These are phyloP conservation scores for Fusarium begoniae DNA, from an alignment of 2,329 filamentous ascomycete species.

Conservation along the genomic window DNA sequence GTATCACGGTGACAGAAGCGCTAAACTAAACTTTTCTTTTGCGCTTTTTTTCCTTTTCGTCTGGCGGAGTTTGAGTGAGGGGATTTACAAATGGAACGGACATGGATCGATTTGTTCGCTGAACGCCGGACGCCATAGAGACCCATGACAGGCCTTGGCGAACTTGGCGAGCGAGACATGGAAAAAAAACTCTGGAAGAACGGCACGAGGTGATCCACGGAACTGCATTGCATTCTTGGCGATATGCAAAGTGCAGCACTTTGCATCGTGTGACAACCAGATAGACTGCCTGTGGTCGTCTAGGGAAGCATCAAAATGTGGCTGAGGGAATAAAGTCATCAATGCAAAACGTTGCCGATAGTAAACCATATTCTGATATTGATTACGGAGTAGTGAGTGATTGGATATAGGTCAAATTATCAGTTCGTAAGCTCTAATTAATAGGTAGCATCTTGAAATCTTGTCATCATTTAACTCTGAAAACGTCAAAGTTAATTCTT, in stretches of 20 bases:
- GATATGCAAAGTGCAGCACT: not conserved
- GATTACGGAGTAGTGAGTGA: no score
- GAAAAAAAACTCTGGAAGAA: slow-evolving; percentile 12
- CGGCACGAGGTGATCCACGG: slow-evolving; percentile 23
- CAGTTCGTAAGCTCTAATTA: not conserved
- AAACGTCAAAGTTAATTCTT: not conserved
- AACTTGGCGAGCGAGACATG: not conserved
- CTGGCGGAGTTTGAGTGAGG: not conserved
- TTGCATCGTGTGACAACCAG: not conserved
- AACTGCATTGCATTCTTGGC: slow-evolving; percentile 10
- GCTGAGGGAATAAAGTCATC: not conserved
- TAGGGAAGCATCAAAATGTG: not conserved
- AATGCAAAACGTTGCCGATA: not conserved
- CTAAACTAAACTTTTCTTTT: not conserved
- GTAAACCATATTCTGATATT: not conserved
- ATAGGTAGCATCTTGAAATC: not conserved
- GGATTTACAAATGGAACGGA: not conserved
- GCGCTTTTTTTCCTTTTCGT: not conserved
- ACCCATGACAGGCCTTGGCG: slow-evolving; percentile 12
- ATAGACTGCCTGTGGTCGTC: not conserved
- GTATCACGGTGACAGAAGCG: not conserved
- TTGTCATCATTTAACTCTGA: slow-evolving; percentile 2
- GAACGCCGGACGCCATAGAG: not conserved
- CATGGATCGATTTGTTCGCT: slow-evolving; percentile 6
- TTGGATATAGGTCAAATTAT: not conserved